phyloP scores from a whole-genome alignment of 1,139 yeast species.

The Kodamaea plutei region DNA sequence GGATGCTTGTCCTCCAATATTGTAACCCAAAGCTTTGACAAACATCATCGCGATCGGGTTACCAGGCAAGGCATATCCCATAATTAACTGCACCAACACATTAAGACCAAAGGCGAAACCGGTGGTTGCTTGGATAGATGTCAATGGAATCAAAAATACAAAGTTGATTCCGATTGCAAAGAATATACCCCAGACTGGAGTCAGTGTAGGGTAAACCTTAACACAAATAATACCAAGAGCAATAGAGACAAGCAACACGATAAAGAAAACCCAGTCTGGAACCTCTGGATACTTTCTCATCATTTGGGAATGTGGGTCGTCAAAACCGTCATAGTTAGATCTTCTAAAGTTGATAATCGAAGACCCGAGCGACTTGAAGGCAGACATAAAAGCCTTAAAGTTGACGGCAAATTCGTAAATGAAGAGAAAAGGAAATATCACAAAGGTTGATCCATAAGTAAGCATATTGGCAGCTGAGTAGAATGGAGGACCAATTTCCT shows the following conservation, averaged over 20 bases:
- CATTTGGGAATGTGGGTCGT: constrained; percentile 19
- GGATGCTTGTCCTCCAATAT: constrained; percentile 58
- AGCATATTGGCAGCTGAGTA: constrained; percentile 29
- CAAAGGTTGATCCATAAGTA: constrained; percentile 24
- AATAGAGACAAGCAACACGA: constrained; percentile 17
- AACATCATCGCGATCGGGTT: constrained; percentile 37
- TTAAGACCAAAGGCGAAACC: constrained; percentile 37
- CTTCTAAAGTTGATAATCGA: constrained; percentile 3
- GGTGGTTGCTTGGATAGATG: constrained; percentile 35
- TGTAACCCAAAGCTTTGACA: constrained; percentile 35
- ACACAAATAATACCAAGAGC: constrained; percentile 23
- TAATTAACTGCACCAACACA: constrained; percentile 37
- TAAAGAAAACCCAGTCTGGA: constrained; percentile 20
- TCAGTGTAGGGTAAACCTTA: constrained; percentile 30
- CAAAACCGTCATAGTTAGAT: constrained; percentile 14
- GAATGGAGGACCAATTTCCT: constrained; percentile 37
- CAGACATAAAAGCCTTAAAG: constrained; percentile 8
- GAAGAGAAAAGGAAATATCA: constrained; percentile 41
- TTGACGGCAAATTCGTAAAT: constrained; percentile 7
- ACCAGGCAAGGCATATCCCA: constrained; percentile 38
- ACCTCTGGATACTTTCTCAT: constrained; percentile 22
- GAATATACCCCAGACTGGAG: constrained; percentile 33
- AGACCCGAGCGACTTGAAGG: constrained; percentile 10
- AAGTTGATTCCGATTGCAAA: constrained; percentile 34
- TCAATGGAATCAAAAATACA: constrained; percentile 32